Percentiles rank a stretch among this genome's conserved stretches.
These are phyloP conservation scores for Goniomonas avonlea DNA, from an alignment of 78 protist species.

Conservation along the genomic window DNA sequence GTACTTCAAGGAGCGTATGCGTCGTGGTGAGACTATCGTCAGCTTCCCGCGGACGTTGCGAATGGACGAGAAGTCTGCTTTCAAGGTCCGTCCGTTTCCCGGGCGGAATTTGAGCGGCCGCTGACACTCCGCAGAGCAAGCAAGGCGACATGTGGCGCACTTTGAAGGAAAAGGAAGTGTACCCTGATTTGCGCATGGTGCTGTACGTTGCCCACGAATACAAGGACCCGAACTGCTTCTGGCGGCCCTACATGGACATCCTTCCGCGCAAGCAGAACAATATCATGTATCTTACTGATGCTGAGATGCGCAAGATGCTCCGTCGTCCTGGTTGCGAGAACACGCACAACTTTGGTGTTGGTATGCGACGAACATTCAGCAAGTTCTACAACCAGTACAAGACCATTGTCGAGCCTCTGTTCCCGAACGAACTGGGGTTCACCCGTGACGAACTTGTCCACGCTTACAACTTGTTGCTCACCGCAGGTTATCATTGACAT, in stretches of 20 bases:
- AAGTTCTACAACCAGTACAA: constrained; percentile 27
- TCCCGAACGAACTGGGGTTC: constrained; percentile 19
- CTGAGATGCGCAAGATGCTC: constrained; percentile 15
- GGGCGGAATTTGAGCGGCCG: no score
- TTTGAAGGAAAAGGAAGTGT: not conserved
- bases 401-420: constrained; percentile 20
- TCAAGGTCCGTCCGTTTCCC: no score
- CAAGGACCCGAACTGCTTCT: not conserved
- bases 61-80: constrained; percentile 19
- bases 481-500: no score
- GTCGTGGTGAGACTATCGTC: constrained; percentile 20
- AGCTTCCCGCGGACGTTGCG: constrained; percentile 14
- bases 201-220: constrained; percentile 8
- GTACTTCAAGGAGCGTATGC: constrained; percentile 26
- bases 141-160: constrained; percentile 14
- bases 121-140: no score
- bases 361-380: constrained; percentile 17
- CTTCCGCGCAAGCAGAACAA: not conserved
- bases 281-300: constrained; percentile 16
- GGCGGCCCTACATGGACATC: constrained; percentile 11
- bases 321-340: constrained; percentile 27
- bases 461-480: constrained; percentile 15
- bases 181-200: constrained; percentile 8
- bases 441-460: constrained; percentile 4
- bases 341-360: constrained; percentile 24